Evolutionary conservation across 306 rosid species (phyloP).

Genomic region (Luffa aegyptiaca): DNA sequence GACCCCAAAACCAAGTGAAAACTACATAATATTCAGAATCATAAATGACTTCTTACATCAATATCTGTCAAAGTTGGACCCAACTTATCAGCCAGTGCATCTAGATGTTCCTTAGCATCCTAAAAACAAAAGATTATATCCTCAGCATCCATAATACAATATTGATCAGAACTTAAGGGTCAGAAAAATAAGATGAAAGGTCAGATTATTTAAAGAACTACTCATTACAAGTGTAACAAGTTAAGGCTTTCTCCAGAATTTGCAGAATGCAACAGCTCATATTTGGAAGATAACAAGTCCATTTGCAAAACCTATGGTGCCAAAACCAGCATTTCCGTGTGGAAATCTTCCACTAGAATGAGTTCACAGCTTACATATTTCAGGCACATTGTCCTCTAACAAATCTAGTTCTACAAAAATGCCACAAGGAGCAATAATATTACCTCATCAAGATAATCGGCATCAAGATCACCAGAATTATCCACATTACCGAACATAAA

Average conservation of each 20-base stretch:
- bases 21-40: neutral
- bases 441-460: constrained; percentile 95
- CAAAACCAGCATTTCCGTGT: neutral
- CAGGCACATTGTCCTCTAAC: neutral
- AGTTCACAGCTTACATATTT: neutral
- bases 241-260: neutral
- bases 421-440: constrained; percentile 8
- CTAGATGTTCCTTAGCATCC: constrained; percentile 97
- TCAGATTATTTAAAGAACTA: neutral
- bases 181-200: neutral
- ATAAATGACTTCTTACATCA: constrained; percentile 48
- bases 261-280: neutral
- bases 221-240: neutral
- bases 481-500: constrained; percentile 97
- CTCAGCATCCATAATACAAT: constrained; percentile 23
- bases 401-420: constrained; percentile 12
- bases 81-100: constrained; percentile 92
- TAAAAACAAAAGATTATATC: constrained; percentile 32
- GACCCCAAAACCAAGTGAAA: neutral
- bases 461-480: constrained; percentile 91
- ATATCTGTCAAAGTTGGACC: constrained; percentile 82
- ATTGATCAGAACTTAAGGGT: neutral
- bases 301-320: neutral
- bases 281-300: neutral
- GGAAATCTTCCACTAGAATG: neutral